Percentiles rank a stretch among this genome's conserved stretches.
Evolutionary conservation across 352 stramenopile species (phyloP).

Genomic region (Blastocystis sp.): DNA sequence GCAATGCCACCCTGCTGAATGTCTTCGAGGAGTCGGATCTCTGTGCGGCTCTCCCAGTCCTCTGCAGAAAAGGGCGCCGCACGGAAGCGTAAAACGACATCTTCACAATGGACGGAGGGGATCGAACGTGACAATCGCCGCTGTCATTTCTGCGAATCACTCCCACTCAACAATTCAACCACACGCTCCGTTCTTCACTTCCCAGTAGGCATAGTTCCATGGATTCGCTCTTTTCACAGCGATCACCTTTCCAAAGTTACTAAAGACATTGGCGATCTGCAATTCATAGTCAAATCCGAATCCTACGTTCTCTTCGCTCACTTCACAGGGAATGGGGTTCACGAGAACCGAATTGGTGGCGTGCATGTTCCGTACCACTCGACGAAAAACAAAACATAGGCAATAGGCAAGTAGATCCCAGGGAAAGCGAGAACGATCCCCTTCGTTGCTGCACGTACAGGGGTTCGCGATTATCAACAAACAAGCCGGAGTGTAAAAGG

Average conservation of each 20-base stretch:
- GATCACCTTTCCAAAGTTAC: neutral
- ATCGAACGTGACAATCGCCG: constrained; percentile 10
- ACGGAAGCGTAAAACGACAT: neutral
- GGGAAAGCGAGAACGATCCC: neutral
- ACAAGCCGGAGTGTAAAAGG: neutral
- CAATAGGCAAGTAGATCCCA: neutral
- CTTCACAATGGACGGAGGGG: neutral
- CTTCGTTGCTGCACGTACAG: neutral
- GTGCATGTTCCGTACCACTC: neutral
- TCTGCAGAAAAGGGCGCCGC: neutral
- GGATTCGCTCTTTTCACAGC: neutral
- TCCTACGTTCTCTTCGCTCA: neutral
- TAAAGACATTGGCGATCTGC: neutral
- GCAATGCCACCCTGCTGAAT: neutral
- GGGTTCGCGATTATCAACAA: neutral
- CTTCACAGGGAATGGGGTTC: neutral
- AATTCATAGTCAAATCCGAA: neutral
- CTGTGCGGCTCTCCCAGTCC: neutral
- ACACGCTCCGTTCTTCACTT: no score
- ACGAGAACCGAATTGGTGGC: neutral
- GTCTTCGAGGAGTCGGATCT: constrained; percentile 6
- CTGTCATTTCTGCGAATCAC: neutral
- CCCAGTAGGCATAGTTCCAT: neutral
- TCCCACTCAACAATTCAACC: neutral
- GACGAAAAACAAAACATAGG: neutral